Percentiles rank a stretch among this genome's conserved stretches.
phyloP scores from a whole-genome alignment of 2,329 filamentous ascomycete genomes.

The Verticillium nubilum region DNA sequence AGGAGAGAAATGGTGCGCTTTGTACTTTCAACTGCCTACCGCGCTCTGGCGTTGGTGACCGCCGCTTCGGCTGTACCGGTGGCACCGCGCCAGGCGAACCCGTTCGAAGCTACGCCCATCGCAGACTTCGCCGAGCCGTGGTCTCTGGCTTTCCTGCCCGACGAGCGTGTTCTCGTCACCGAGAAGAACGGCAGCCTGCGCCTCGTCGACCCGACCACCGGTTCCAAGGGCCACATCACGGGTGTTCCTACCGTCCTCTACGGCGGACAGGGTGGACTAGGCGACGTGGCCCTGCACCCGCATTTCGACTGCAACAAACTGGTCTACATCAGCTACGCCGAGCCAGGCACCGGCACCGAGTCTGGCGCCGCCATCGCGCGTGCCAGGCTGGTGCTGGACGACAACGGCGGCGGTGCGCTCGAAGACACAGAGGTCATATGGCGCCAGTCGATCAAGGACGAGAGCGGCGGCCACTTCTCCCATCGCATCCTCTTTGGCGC shows the following conservation, averaged over 20 bases:
- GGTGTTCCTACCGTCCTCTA: conserved; percentile 24
- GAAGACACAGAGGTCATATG: conserved; percentile 23
- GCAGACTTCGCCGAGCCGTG: conserved; percentile 16
- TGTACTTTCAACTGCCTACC: conserved; percentile 19
- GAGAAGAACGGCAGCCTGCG: conserved; percentile 22
- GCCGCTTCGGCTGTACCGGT: conserved; percentile 17
- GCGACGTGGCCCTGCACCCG: conserved; percentile 26
- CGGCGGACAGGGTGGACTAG: conserved; percentile 25
- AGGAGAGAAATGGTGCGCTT: conserved; percentile 19
- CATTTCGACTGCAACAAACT: conserved; percentile 23
- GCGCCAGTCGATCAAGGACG: conserved; percentile 22
- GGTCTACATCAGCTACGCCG: conserved; percentile 26
- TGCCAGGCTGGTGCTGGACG: conserved; percentile 22
- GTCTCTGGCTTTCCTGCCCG: conserved; percentile 26
- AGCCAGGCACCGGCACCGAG: conserved; percentile 17
- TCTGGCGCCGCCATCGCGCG: conserved; percentile 22
- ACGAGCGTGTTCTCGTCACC: conserved; percentile 24
- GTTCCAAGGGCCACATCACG: conserved; percentile 21
- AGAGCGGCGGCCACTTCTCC: conserved; percentile 21
- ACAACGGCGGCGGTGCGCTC: conserved; percentile 22
- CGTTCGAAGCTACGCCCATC: conserved; percentile 16
- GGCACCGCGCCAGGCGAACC: conserved; percentile 20
- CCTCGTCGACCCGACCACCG: conserved; percentile 22
- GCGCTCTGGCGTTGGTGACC: conserved; percentile 20
- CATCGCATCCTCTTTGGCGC: conserved; percentile 23